Base-by-base conservation (phyloP, 768 basidiomycete species). In the Rhizopogon roseolus region DNA sequence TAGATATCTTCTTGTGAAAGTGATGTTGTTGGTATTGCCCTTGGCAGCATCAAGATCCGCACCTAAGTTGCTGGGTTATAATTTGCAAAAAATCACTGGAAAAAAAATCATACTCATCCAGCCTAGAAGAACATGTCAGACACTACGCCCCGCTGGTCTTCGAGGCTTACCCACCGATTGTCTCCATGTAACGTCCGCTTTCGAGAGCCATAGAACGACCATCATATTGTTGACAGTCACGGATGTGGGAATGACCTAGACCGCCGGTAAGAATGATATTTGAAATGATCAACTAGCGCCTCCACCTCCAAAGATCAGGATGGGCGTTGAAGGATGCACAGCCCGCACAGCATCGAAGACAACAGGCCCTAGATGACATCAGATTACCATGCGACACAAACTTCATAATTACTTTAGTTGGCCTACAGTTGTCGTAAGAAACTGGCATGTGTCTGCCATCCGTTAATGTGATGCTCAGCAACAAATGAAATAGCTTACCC, bases 181-280 rank as follows among this genome's bases (percentile, higher is more conserved):
- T 97, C 71, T 97, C 94, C 86, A 96, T 89, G 65, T 95, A 96
- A 22, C 91, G 76, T 16, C 94, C 89, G 58, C 90, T 87, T 62
- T 92, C 89, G 56, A 94, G 65, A 2, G 86, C 76, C 75, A 93
- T 90, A 0, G 86, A 85, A n/a, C 85, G 77, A 4, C 77, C 79
- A 66, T 93, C 92, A 41, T 52, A 78, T 78, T 67, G 70, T 77
- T 81, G 60, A 68, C 91, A 93, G 63, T 93, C 88, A 41, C 91
- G 84, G 54, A 91, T 85, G 66, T 93, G 88, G 0, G 79, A 76
- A 58, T 93, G 90, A 5, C 86, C 86, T 74, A 55, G 32, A 54
- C 9, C 48, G 9, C 38, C 11, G 19, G 22, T 8, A n/a, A 17
- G 49, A 48, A 45, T 29, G 16, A 14, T n/a, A 51, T 28, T 39